A percentile compares a stretch with the other conserved stretches of the same genome.
Conservation (phyloP, 2,329 filamentous ascomycete species). For the Penicillium aurantiogriseum region DNA sequence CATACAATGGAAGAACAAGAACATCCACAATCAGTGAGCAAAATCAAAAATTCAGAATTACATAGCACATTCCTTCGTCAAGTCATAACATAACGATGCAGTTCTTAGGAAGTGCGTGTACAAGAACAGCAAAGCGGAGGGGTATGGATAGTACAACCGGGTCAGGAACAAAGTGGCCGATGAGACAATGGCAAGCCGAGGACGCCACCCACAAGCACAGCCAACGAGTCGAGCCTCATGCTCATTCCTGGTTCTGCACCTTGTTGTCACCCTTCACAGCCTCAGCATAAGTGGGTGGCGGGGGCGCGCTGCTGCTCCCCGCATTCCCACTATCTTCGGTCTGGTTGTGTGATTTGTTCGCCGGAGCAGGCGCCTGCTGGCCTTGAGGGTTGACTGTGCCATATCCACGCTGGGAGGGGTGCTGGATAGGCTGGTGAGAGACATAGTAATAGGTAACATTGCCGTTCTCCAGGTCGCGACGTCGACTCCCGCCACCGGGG, state of each 20-base stretch:
- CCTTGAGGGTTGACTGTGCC: slow-evolving; percentile 40
- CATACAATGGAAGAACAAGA: neutral
- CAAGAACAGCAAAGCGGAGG: neutral
- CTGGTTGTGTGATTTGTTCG: slow-evolving; percentile 24
- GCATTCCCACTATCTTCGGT: slow-evolving; percentile 18
- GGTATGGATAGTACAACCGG: neutral
- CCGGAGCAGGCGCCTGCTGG: slow-evolving; percentile 20
- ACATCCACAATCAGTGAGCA: slow-evolving; percentile 3
- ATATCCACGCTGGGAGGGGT: slow-evolving; percentile 36
- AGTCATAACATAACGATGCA: slow-evolving; percentile 18
- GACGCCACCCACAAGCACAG: neutral
- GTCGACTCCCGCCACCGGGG: slow-evolving; percentile 53
- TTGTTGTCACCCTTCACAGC: slow-evolving; percentile 89
- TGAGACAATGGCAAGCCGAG: neutral
- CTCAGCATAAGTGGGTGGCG: slow-evolving; percentile 83
- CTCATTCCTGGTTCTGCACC: slow-evolving; percentile 67
- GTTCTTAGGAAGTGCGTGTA: neutral
- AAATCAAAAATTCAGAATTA: slow-evolving; percentile 12
- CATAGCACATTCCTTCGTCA: slow-evolving; percentile 23
- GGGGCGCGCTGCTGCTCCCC: slow-evolving; percentile 34
- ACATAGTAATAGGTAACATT: slow-evolving; percentile 77
- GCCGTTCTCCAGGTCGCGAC: slow-evolving; percentile 41
- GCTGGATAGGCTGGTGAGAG: slow-evolving; percentile 44
- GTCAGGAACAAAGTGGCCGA: neutral
- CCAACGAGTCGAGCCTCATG: neutral